Evolutionary conservation across 139 green algal species (phyloP), one percentile per base, ranked within the genome.

Genomic region (Chlorella sp.): DNA sequence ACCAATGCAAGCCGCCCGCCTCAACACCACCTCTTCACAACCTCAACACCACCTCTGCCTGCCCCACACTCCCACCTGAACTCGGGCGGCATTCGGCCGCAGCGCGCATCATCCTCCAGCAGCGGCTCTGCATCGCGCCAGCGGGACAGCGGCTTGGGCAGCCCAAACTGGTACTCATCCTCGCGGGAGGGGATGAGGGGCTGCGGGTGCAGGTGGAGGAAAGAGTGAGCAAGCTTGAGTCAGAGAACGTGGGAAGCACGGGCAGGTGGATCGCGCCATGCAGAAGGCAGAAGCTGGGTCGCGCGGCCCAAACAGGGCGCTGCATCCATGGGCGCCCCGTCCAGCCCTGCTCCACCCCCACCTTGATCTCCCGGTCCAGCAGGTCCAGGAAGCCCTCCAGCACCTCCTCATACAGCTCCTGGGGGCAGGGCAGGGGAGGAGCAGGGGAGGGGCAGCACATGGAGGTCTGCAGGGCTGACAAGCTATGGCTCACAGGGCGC

Each of bases 11-110:
- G n/a, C n/a, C n/a, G n/a, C n/a, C n/a, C n/a, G n/a, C n/a, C n/a
- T n/a, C n/a, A n/a, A n/a, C n/a, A n/a, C n/a, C n/a, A n/a, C n/a
- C n/a, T n/a, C n/a, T n/a, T n/a, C n/a, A n/a, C n/a, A n/a, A n/a
- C n/a, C n/a, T n/a, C n/a, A n/a, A n/a, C n/a, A n/a, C n/a, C n/a
- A n/a, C n/a, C n/a, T n/a, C n/a, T n/a, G n/a, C n/a, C n/a, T n/a
- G n/a, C n/a, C n/a, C n/a, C n/a, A n/a, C n/a, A n/a, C n/a, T 51
- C 55, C 28, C 76, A 91, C 87, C 87, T 87, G 44, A 85, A 47
- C 26, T 20, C 6, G 1, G 74, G 69, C 5, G 81, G 21, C 39
- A 85, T 36, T 11, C 67, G 34, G 11, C 17, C 23, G 39, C 84
- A 91, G 47, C 88, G 76, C 7, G 55, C 60, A 63, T 91, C 88